Percentiles rank a stretch among this genome's conserved stretches.
These are phyloP conservation scores for Spathaspora sp. DNA, from an alignment of 1,139 yeast genomes.

Conservation along the genomic window DNA sequence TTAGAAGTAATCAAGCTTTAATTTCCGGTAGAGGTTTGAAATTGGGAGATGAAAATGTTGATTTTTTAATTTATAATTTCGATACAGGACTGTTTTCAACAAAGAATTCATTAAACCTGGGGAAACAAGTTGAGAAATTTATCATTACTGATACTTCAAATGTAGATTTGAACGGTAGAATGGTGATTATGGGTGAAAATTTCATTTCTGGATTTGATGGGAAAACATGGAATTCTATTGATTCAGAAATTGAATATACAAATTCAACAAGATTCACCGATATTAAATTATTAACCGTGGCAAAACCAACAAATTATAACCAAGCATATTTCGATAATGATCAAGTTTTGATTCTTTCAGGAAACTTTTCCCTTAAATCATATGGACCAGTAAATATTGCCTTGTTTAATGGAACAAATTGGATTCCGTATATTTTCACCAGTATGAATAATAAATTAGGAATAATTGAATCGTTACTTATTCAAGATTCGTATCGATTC, in stretches of 20 bases:
- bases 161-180: slow-evolving; percentile 45
- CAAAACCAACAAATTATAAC: slow-evolving; percentile 28
- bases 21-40: slow-evolving; percentile 59
- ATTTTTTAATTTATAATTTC: slow-evolving; percentile 56
- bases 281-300: slow-evolving; percentile 38
- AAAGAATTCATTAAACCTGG: slow-evolving; percentile 23
- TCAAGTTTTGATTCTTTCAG: slow-evolving; percentile 60
- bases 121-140: slow-evolving; percentile 45
- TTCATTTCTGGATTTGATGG: slow-evolving; percentile 54
- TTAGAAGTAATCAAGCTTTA: slow-evolving; percentile 49
- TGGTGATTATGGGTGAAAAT: slow-evolving; percentile 55
- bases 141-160: slow-evolving; percentile 49
- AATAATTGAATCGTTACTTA: slow-evolving; percentile 30
- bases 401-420: slow-evolving; percentile 61
- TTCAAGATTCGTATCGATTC: slow-evolving; percentile 37
- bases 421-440: slow-evolving; percentile 67
- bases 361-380: slow-evolving; percentile 49
- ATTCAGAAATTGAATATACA: slow-evolving; percentile 31
- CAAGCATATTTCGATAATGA: slow-evolving; percentile 38
- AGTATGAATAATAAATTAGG: slow-evolving; percentile 26
- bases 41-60: slow-evolving; percentile 29
- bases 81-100: slow-evolving; percentile 26
- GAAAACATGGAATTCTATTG: slow-evolving; percentile 43
- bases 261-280: slow-evolving; percentile 35
- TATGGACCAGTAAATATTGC: slow-evolving; percentile 71